Conservation (phyloP, 192 early-diverging fungal species). For the Geranomyces variabilis region DNA sequence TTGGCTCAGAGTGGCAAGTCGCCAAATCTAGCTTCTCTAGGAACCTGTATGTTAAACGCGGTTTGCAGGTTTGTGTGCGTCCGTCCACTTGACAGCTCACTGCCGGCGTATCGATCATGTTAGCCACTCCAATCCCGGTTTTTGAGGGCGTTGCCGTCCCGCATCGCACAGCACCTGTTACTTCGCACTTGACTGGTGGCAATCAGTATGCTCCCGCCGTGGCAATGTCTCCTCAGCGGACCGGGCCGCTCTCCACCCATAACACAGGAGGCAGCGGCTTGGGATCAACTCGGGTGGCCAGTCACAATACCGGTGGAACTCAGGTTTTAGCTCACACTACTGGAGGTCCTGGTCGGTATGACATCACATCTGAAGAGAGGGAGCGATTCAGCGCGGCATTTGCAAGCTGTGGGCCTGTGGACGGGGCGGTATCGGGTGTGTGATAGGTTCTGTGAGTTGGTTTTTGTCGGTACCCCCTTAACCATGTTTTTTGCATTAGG, state of each 20-base stretch:
- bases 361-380: conserved; percentile 49
- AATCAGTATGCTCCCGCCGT: conserved; percentile 2
- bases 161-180: background rate
- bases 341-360: background rate
- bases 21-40: conserved; percentile 56
- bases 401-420: conserved; percentile 55
- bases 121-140: conserved; percentile 22
- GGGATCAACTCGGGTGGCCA: background rate
- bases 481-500: conserved; percentile 41
- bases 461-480: no score
- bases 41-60: conserved; percentile 47
- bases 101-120: background rate
- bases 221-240: background rate
- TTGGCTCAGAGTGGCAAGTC: conserved; percentile 75
- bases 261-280: background rate
- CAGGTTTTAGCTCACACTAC: conserved; percentile 12
- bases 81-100: no score
- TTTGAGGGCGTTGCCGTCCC: conserved; percentile 31
- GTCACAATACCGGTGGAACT: background rate
- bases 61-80: no score
- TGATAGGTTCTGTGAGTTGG: no score
- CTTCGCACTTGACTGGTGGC: background rate
- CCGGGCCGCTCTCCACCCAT: conserved; percentile 1
- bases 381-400: conserved; percentile 69
- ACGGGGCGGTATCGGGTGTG: conserved; percentile 49